Conservation (phyloP, 1,284 basidiomycete species). For the Kalmanozyma brasiliensis region DNA sequence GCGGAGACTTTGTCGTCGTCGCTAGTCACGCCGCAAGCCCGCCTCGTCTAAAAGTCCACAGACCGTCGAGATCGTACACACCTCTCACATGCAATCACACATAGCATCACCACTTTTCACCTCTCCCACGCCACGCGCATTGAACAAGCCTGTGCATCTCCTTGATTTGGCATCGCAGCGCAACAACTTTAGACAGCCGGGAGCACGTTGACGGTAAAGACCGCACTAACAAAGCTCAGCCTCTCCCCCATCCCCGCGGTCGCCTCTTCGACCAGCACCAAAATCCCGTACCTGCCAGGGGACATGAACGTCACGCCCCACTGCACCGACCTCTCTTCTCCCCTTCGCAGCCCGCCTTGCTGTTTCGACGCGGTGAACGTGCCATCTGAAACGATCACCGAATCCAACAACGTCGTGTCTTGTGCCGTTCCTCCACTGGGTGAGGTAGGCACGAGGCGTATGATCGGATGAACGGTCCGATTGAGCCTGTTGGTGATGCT, state of each 20-base stretch:
- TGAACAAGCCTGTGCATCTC: too few relatives aligned
- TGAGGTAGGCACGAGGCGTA: constrained; percentile 35
- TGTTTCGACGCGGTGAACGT: constrained; percentile 5
- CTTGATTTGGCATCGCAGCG: not conserved
- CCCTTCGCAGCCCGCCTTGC: not conserved
- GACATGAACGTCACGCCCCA: constrained; percentile 32
- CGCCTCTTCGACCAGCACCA: constrained; percentile 27
- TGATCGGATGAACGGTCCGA: constrained; percentile 22
- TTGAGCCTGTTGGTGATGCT: constrained; percentile 20
- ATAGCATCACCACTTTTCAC: not conserved
- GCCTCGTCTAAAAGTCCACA: not conserved
- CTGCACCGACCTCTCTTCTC: constrained; percentile 1
- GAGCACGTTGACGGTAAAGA: constrained; percentile 10
- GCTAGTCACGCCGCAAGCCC: not conserved
- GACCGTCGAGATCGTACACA: not conserved
- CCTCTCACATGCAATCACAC: not conserved
- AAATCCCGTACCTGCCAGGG: constrained; percentile 22
- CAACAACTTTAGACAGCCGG: constrained; percentile 2
- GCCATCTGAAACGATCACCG: constrained; percentile 24
- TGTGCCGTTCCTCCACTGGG: not conserved
- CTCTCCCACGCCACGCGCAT: too few relatives aligned
- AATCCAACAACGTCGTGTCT: constrained; percentile 11
- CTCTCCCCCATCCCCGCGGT: constrained; percentile 6
- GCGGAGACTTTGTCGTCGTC: not conserved
- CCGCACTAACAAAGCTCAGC: constrained; percentile 10